Evolutionary conservation across 139 green algal species (phyloP).

Genomic region (Auxenochlorella protothecoides): DNA sequence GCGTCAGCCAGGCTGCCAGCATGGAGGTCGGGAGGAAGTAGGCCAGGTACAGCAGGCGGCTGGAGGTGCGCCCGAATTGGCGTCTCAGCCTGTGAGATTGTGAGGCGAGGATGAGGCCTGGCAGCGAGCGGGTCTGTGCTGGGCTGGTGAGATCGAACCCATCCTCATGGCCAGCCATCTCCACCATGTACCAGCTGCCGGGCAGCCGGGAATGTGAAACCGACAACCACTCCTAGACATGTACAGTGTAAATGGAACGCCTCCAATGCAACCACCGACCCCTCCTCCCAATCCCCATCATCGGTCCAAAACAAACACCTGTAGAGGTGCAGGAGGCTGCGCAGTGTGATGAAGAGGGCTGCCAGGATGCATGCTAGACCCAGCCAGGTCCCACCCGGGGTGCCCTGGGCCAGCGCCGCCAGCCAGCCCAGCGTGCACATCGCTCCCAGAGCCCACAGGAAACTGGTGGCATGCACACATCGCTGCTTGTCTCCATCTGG

Average conservation of each 20-base stretch:
- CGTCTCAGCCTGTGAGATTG: slow-evolving; percentile 19
- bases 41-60: slow-evolving; percentile 22
- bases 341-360: slow-evolving; percentile 16
- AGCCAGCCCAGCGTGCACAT: slow-evolving; percentile 40
- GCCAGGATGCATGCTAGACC: slow-evolving; percentile 29
- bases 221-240: not conserved
- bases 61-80: slow-evolving; percentile 9
- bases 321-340: slow-evolving; percentile 30
- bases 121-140: not conserved
- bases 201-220: no score
- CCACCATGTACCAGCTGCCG: no score
- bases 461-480: not conserved
- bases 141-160: not conserved
- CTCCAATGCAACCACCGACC: no score
- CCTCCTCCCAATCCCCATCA: no score
- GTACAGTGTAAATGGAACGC: not conserved
- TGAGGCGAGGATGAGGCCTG: not conserved
- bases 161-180: not conserved
- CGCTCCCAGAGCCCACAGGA: slow-evolving; percentile 43
- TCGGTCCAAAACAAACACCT: slow-evolving; percentile 6
- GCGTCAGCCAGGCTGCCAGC: slow-evolving; percentile 56
- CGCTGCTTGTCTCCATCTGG: slow-evolving; percentile 15
- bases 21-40: slow-evolving; percentile 47
- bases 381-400: slow-evolving; percentile 24
- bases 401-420: slow-evolving; percentile 37